Percentiles rank a stretch among this genome's conserved stretches.
These are phyloP conservation scores for Hericium alpestre DNA, from an alignment of 768 basidiomycete genomes.

Conservation along the genomic window DNA sequence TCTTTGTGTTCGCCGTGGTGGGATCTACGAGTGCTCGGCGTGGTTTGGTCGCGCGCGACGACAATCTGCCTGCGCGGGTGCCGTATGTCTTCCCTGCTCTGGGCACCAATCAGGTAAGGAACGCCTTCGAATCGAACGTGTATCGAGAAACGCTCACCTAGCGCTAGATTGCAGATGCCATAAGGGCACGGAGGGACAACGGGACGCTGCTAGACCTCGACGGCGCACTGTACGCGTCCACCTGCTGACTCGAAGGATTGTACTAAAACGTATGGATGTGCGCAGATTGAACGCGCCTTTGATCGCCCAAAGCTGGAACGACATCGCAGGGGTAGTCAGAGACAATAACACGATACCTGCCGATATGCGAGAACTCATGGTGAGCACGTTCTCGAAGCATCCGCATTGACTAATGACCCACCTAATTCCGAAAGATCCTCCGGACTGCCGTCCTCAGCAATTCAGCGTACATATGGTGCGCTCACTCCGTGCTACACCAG, in stretches of 20 bases:
- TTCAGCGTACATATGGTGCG: slow-evolving; percentile 18
- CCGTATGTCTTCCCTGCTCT: slow-evolving; percentile 33
- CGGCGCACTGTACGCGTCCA: slow-evolving; percentile 24
- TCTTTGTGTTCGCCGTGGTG: too few relatives aligned
- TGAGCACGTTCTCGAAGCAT: slow-evolving; percentile 9
- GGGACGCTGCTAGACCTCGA: slow-evolving; percentile 29
- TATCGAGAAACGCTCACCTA: too few relatives aligned
- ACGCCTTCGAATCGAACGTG: too few relatives aligned
- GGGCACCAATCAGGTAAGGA: slow-evolving; percentile 3
- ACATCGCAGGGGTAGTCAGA: slow-evolving; percentile 21
- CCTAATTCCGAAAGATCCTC: slow-evolving; percentile 15
- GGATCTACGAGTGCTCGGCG: too few relatives aligned
- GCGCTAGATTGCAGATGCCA: slow-evolving; percentile 26
- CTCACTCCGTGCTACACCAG: neutral
- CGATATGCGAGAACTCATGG: slow-evolving; percentile 27
- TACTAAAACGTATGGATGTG: neutral
- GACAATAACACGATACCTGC: slow-evolving; percentile 15
- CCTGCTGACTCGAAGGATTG: neutral
- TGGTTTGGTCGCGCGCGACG: slow-evolving; percentile 17
- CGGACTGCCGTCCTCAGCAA: slow-evolving; percentile 18
- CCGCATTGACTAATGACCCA: neutral
- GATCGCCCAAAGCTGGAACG: slow-evolving; percentile 23
- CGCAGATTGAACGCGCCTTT: slow-evolving; percentile 11
- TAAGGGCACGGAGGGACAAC: slow-evolving; percentile 25
- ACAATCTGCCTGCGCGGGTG: slow-evolving; percentile 30